Percentiles rank a stretch among this genome's conserved stretches.
phyloP scores from a whole-genome alignment of 108 stramenopile genomes.

The Epithemia pelagica region DNA sequence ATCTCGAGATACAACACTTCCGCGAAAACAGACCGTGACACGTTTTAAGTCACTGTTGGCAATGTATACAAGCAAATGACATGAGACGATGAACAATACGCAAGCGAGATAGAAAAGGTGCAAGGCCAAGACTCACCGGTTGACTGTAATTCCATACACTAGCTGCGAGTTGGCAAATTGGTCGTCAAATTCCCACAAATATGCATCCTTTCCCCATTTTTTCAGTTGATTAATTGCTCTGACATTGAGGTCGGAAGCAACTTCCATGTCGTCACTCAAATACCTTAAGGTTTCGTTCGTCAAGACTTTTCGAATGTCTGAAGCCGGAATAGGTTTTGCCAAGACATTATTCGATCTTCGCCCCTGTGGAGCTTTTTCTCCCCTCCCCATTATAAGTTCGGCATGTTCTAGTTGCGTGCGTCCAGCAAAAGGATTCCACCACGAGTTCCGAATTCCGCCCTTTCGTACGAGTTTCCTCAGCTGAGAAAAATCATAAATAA shows the following conservation, averaged over 20 bases:
- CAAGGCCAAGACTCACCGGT: neutral
- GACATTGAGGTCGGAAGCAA: neutral
- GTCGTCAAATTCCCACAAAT: neutral
- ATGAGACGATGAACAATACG: neutral
- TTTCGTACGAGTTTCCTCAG: neutral
- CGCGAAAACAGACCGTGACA: constrained; percentile 31
- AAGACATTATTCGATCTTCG: too few species aligned
- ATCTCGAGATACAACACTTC: constrained; percentile 7
- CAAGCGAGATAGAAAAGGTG: too few species aligned
- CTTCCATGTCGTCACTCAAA: neutral
- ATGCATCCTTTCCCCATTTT: neutral
- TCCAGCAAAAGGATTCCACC: neutral
- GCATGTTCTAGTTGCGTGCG: too few species aligned
- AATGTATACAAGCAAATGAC: neutral
- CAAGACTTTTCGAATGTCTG: neutral
- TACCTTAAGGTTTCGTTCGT: neutral
- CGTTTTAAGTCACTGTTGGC: constrained; percentile 13
- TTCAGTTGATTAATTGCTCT: neutral
- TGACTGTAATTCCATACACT: neutral
- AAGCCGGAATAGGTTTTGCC: neutral
- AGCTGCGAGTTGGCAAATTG: neutral
- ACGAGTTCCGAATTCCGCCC: neutral
- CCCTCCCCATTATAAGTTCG: too few species aligned
- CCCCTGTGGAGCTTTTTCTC: too few species aligned
- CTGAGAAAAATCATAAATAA: neutral